Percentiles rank a stretch among this genome's conserved stretches.
phyloP scores from a whole-genome alignment of 1,284 basidiomycete species.

The Malassezia sp. region DNA sequence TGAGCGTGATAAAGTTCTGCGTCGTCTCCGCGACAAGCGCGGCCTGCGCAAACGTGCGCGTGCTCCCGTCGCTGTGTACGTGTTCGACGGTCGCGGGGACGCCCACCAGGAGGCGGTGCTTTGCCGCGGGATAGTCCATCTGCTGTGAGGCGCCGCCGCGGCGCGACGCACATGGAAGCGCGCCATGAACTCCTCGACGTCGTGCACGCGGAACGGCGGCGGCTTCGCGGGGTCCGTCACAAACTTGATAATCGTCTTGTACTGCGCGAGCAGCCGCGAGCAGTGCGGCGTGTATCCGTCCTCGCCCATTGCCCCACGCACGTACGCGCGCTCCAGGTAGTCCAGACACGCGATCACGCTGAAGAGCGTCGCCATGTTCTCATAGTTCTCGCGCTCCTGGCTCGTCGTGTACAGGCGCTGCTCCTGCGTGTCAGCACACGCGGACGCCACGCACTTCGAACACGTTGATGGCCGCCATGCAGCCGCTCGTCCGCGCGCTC shows the following conservation, averaged over 20 bases:
- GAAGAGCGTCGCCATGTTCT: slow-evolving; percentile 77
- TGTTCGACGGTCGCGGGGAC: slow-evolving; percentile 96
- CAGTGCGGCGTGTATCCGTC: slow-evolving; percentile 89
- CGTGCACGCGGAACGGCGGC: slow-evolving; percentile 22
- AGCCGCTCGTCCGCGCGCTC: neutral
- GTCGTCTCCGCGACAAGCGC: slow-evolving; percentile 99
- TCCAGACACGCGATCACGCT: slow-evolving; percentile 82
- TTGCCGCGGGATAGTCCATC: slow-evolving; percentile 90
- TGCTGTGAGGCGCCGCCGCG: neutral
- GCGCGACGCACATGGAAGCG: slow-evolving; percentile 62
- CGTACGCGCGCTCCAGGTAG: slow-evolving; percentile 88
- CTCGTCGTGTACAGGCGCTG: slow-evolving; percentile 77
- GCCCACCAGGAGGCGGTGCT: slow-evolving; percentile 78
- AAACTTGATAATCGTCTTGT: slow-evolving; percentile 90
- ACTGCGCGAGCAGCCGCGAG: slow-evolving; percentile 78
- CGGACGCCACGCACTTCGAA: slow-evolving; percentile 8
- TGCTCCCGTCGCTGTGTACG: slow-evolving; percentile 51
- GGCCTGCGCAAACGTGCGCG: slow-evolving; percentile 54
- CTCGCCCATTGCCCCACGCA: slow-evolving; percentile 73
- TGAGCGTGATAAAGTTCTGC: slow-evolving; percentile 88
- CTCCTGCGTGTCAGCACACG: slow-evolving; percentile 54
- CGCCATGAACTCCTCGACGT: slow-evolving; percentile 63
- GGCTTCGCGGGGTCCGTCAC: slow-evolving; percentile 64
- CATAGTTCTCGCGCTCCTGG: slow-evolving; percentile 76
- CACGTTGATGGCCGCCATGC: slow-evolving; percentile 9